phyloP scores from a whole-genome alignment of 2,329 filamentous ascomycete genomes.

The Xylariaceae sp. region DNA sequence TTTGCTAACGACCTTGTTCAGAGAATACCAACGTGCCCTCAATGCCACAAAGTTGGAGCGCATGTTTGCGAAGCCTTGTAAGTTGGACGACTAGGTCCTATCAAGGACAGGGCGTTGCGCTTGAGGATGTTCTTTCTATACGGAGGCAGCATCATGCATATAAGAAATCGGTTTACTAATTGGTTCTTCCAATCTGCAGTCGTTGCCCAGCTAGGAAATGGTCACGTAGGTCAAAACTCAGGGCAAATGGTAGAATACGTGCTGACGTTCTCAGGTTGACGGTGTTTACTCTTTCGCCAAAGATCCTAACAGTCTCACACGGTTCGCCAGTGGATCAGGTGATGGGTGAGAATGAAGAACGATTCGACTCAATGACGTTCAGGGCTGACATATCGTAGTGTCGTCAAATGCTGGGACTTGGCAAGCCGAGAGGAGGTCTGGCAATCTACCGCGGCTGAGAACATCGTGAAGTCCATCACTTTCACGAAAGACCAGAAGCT shows the following conservation, averaged over 20 bases:
- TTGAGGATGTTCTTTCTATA: too few species aligned
- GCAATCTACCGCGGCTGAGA: slow-evolving; percentile 85
- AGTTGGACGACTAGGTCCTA: slow-evolving; percentile 32
- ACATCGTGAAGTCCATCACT: slow-evolving; percentile 83
- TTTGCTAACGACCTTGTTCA: slow-evolving; percentile 17
- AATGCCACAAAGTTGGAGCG: slow-evolving; percentile 75
- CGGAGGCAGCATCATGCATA: background rate
- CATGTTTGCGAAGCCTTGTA: slow-evolving; percentile 72
- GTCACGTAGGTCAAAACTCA: slow-evolving; percentile 52
- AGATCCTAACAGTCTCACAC: slow-evolving; percentile 67
- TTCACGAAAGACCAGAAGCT: slow-evolving; percentile 85
- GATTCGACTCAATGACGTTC: background rate
- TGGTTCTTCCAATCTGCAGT: slow-evolving; percentile 8
- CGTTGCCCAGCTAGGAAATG: slow-evolving; percentile 76
- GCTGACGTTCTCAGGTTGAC: slow-evolving; percentile 50
- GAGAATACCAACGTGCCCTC: slow-evolving; percentile 41
- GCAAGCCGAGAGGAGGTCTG: slow-evolving; percentile 51
- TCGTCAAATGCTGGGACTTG: slow-evolving; percentile 59
- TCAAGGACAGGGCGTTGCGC: too few species aligned
- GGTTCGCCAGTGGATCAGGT: slow-evolving; percentile 77
- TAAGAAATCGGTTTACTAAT: slow-evolving; percentile 1
- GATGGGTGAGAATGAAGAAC: slow-evolving; percentile 52
- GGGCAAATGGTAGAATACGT: background rate
- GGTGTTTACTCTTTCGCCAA: slow-evolving; percentile 79
- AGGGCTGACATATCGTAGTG: slow-evolving; percentile 29